Conservation (phyloP, 805 yeast species). For the Yarrowia porcina region DNA sequence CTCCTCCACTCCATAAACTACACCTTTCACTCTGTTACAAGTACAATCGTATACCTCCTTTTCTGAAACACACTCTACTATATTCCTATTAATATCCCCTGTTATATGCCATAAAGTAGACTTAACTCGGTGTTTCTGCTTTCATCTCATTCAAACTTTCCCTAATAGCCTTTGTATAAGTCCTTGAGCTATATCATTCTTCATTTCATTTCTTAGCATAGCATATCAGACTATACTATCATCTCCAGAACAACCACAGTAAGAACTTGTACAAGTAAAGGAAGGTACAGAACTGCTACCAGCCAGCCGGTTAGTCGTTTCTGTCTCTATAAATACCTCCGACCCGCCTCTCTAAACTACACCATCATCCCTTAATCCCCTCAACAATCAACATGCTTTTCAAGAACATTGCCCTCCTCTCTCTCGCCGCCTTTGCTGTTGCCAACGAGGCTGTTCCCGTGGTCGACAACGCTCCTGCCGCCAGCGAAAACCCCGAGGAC, state of each 20-base stretch:
- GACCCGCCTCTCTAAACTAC: background rate
- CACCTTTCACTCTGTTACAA: too few species aligned
- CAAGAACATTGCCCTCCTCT: slow-evolving; percentile 8
- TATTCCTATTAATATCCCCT: background rate
- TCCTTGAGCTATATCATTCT: background rate
- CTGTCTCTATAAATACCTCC: background rate
- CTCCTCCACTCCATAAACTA: too few species aligned
- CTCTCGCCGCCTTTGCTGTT: slow-evolving; percentile 13
- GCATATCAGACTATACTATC: too few species aligned
- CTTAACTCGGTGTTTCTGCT: background rate
- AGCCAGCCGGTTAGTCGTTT: too few species aligned
- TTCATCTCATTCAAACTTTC: background rate
- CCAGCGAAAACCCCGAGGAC: background rate
- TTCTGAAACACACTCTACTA: too few species aligned
- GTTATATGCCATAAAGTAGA: background rate
- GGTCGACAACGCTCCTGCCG: background rate
- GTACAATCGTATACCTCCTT: too few species aligned
- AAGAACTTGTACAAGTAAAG: too few species aligned
- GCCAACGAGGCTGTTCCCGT: slow-evolving; percentile 13
- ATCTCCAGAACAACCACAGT: too few species aligned
- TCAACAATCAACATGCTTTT: background rate
- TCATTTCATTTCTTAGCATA: background rate
- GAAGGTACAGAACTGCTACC: too few species aligned
- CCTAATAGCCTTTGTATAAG: background rate
- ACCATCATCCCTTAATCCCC: background rate